Base-by-base conservation (phyloP, 352 stramenopile species). In the Achlya hypogyna region DNA sequence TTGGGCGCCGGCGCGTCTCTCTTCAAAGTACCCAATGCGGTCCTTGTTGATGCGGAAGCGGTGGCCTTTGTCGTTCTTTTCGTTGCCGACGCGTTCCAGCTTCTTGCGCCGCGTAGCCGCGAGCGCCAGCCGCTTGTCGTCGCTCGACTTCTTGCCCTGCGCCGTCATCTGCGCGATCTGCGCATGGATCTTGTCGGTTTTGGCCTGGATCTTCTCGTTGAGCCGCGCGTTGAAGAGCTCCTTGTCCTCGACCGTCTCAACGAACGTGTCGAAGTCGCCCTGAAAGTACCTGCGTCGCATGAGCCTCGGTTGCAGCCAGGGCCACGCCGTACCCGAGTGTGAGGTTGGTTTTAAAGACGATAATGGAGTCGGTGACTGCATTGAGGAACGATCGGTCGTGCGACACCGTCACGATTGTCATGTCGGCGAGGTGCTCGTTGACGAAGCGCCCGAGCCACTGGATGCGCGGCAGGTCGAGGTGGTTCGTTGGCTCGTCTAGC, bases 311-410 rank as follows among this genome's bases (percentile, higher is more conserved):
- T 45, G 38, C n/a, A 9, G 1, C 1, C 51, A 5, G 2, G 1
- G 32, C 22, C 51, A 31, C 5, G 2, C n/a, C 31, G 2, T 49
- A 87, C 42, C 66, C 77, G 4, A 87, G 67, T 23, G 74, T 76
- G 69, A 84, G 84, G 56, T 87, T 78, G 5, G 77, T 62, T n/a
- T 45, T 43, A 6, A 87, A 83, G 54, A 84, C 72, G 25, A 87
- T 77, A 2, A 75, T 87, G 53, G 82, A 71, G 35, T 82, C 72
- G 1, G 72, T 72, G 23, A 98, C 84, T 51, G 94, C 91, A 73
- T 98, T 98, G 32, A 98, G 69, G 71, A 98, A 98, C 49, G 84
- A 85, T 6, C 93, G 81, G 69, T 98, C 95, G 73, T 98, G 93
- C 45, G 81, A 96, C 12, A 98, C 91, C 16, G 97, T 71, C 6